Conservation (phyloP, 768 basidiomycete genomes). For the Termitomyces sp. region DNA sequence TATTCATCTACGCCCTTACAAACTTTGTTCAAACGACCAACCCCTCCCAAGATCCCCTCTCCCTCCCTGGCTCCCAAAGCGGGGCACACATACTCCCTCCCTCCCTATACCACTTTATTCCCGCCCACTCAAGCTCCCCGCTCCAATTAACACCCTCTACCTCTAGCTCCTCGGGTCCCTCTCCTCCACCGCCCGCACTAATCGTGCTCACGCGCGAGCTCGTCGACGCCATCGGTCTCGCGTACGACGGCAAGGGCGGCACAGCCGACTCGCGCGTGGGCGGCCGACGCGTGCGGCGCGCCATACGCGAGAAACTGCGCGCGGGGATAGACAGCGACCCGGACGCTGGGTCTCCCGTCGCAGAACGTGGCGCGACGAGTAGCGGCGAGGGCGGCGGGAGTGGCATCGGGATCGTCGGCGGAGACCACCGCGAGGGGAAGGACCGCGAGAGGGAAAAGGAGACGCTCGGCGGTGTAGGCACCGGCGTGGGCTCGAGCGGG, state of each 20-base stretch:
- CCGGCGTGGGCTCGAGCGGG: constrained; percentile 18
- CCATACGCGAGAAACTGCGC: constrained; percentile 48
- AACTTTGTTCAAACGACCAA: constrained; percentile 25
- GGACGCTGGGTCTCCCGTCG: constrained; percentile 1
- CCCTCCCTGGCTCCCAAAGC: background rate
- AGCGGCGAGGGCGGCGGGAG: constrained; percentile 17
- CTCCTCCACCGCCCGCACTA: constrained; percentile 7
- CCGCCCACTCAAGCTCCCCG: background rate
- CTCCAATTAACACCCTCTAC: constrained; percentile 1
- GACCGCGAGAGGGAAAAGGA: constrained; percentile 3
- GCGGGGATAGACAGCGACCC: constrained; percentile 24
- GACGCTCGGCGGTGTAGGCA: constrained; percentile 6
- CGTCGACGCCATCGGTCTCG: constrained; percentile 38
- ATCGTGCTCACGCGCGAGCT: constrained; percentile 37
- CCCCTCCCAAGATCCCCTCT: constrained; percentile 1
- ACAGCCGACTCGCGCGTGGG: constrained; percentile 53
- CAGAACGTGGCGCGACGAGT: constrained; percentile 12
- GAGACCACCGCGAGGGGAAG: background rate
- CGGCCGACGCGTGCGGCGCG: constrained; percentile 33
- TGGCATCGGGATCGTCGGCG: constrained; percentile 8
- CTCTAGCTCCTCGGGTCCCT: constrained; percentile 7
- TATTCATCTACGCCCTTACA: constrained; percentile 46
- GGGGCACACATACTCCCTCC: constrained; percentile 3
- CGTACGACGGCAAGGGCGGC: constrained; percentile 43
- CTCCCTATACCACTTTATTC: constrained; percentile 1